Conservation (phyloP, 78 protist genomes). For the Anaeramoeba flamelloides region DNA sequence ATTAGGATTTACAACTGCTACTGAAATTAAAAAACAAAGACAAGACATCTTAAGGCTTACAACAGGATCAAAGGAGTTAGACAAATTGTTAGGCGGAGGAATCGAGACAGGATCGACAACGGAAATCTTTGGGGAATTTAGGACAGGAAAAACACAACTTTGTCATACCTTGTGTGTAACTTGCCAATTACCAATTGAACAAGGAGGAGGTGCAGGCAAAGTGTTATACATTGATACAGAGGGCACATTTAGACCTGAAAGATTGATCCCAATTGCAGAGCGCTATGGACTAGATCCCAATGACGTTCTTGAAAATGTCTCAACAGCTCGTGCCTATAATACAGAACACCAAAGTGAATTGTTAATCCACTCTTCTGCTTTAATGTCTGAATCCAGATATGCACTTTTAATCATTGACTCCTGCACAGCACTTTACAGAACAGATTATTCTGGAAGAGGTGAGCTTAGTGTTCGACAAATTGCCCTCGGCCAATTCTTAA, state of each 20-base stretch:
- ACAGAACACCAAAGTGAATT: constrained; percentile 80
- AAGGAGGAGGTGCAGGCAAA: constrained; percentile 95
- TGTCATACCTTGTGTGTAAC: constrained; percentile 96
- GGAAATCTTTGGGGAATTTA: constrained; percentile 96
- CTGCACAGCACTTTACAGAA: constrained; percentile 77
- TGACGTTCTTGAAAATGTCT: constrained; percentile 89
- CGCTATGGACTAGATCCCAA: constrained; percentile 44
- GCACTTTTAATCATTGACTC: constrained; percentile 86
- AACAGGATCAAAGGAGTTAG: constrained; percentile 77
- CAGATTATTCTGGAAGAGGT: constrained; percentile 86
- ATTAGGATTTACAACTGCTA: constrained; percentile 83
- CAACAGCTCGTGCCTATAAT: constrained; percentile 95
- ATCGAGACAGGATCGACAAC: constrained; percentile 95
- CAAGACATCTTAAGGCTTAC: constrained; percentile 57
- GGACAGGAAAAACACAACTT: constrained; percentile 97
- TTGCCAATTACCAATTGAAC: constrained; percentile 51
- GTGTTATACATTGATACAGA: constrained; percentile 97
- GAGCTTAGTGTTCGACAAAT: constrained; percentile 87
- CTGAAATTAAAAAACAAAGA: constrained; percentile 52
- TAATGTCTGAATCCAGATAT: no score
- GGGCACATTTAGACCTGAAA: constrained; percentile 98
- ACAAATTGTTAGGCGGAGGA: constrained; percentile 82
- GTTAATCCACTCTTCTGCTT: constrained; percentile 35
- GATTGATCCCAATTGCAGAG: constrained; percentile 76
- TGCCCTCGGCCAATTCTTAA: constrained; percentile 82